Evolutionary conservation across 2,329 filamentous ascomycete genomes (phyloP).

Genomic region (Paraconiothyrium sp.): DNA sequence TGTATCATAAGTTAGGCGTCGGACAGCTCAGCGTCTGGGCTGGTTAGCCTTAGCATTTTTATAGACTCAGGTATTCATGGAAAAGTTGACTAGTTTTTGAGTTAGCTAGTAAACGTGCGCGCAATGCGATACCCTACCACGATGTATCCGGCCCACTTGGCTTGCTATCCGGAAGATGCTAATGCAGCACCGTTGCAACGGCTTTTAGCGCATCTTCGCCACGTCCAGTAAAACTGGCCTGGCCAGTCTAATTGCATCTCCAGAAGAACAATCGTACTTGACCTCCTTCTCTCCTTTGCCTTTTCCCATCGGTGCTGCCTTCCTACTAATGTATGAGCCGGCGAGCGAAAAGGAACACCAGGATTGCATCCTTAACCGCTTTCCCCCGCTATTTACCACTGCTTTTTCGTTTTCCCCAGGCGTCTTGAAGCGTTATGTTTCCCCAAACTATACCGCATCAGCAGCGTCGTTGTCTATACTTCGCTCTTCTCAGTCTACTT

Average conservation of each 20-base stretch:
- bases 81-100: neutral
- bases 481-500: no score
- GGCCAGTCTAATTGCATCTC: no score
- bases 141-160: neutral
- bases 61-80: neutral
- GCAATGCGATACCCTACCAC: neutral
- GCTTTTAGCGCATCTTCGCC: neutral
- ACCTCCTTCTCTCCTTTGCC: neutral
- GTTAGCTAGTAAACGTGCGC: neutral
- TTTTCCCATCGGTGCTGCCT: neutral
- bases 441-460: no score
- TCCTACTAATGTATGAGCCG: no score
- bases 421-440: no score
- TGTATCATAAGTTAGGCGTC: neutral
- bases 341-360: no score
- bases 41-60: neutral
- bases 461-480: no score
- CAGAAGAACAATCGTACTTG: no score
- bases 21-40: neutral
- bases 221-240: no score
- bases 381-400: no score
- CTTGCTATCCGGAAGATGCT: neutral
- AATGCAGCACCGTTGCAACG: conserved; percentile 6
- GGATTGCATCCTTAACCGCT: no score
- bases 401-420: no score